A percentile compares a stretch with the other conserved stretches of the same genome.
Evolutionary conservation across 1,139 yeast genomes (phyloP).

Genomic region (Nakaseomyces kungkrabaensis): DNA sequence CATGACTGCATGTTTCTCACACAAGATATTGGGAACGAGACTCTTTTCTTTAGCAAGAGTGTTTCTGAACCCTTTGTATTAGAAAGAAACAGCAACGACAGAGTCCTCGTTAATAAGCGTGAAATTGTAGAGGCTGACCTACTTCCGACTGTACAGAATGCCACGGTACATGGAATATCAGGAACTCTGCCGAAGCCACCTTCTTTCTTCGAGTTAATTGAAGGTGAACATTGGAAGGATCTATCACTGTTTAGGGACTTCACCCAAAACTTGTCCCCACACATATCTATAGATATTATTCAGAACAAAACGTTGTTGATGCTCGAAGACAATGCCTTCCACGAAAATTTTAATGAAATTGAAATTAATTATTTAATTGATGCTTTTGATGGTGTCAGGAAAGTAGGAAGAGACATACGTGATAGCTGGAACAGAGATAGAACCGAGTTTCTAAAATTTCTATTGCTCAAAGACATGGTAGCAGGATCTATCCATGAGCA

Average conservation of each 20-base stretch:
- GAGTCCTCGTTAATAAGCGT: constrained; percentile 36
- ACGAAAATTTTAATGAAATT: constrained; percentile 32
- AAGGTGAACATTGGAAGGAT: neutral
- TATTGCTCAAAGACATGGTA: constrained; percentile 11
- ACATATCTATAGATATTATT: constrained; percentile 3
- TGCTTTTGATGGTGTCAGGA: constrained; percentile 17
- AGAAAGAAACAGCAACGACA: neutral
- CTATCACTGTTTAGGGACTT: neutral
- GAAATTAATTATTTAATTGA: constrained; percentile 39
- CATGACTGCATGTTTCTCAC: constrained; percentile 16
- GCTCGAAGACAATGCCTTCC: constrained; percentile 37
- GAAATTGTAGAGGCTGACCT: constrained; percentile 56
- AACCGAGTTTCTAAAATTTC: constrained; percentile 10
- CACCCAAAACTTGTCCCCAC: neutral
- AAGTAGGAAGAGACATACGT: constrained; percentile 9
- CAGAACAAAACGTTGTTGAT: constrained; percentile 31
- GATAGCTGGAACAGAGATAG: constrained; percentile 32
- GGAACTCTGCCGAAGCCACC: constrained; percentile 25
- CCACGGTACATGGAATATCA: constrained; percentile 68
- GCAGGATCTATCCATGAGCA: constrained; percentile 1
- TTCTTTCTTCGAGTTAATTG: constrained; percentile 1
- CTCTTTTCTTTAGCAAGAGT: constrained; percentile 12
- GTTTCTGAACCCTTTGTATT: constrained; percentile 18
- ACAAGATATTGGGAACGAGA: constrained; percentile 10
- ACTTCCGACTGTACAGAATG: constrained; percentile 56